Evolutionary conservation across 2,329 filamentous ascomycete genomes (phyloP), one percentile per base, ranked within the genome.

Genomic region (Fusarium tricinctum): DNA sequence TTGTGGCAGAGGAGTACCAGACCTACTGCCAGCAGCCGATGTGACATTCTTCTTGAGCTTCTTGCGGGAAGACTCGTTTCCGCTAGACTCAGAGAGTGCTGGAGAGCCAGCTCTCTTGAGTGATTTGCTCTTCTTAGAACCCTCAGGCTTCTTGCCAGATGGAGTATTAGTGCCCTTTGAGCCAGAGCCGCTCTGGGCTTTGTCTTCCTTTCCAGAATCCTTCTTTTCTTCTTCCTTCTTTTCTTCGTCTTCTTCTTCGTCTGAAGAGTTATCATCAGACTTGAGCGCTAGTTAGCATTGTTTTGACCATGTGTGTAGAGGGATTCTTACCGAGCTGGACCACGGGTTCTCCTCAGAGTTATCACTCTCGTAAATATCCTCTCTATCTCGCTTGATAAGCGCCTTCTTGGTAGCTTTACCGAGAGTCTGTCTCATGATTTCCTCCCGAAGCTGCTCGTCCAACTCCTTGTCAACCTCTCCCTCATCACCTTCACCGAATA

Each of bases 71-170:
- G 92, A 95, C 77, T 98, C 95, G 72, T 94, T 97, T 53, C 93
- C 95, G 77, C 93, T 97, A 12, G 93, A 93, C 77, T 98, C 95
- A 3, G 94, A 97, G 32, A 92, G 85, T 68, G 94, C 91, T 5
- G 94, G 93, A 17, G 94, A 97, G 19, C 94, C 93, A 32, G 92
- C 87, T 30, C 95, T 90, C 81, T 97, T 97, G 52, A 95, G 86
- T 32, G 84, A 85, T 74, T 88, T 89, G 72, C 79, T 78, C 76
- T 88, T 88, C 78, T 87, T 88, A 1, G 60, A 50, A 15, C 77
- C 70, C 23, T 78, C 77, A 13, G 78, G 73, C 56, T 81, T 82
- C 74, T 86, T 87, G 50, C 81, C 81, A 30, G 83, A 78, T 0
- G 85, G 82, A 5, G 85, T 85, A 14, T 79, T 92, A 38, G 86